Conservation (phyloP, 371 early-diverging fungal genomes). For the Mortierella sp. region DNA sequence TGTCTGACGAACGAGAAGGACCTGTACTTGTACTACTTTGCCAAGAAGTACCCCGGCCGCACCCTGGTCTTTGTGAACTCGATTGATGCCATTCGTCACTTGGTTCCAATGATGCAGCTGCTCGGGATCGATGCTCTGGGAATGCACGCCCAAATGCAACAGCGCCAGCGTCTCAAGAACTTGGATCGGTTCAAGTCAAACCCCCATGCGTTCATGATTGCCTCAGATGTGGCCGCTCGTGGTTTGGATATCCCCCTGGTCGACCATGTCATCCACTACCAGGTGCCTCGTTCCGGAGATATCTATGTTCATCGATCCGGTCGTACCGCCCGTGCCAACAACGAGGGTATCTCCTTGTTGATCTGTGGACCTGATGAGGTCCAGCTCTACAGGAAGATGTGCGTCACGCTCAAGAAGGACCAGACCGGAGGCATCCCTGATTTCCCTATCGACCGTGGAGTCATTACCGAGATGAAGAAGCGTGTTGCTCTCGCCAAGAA, state of each 20-base stretch:
- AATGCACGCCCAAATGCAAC: constrained; percentile 96
- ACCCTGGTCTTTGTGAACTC: constrained; percentile 96
- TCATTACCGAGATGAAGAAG: constrained; percentile 74
- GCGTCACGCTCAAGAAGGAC: constrained; percentile 79
- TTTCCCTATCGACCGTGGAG: constrained; percentile 77
- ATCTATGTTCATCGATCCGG: constrained; percentile 92
- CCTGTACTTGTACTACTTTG: constrained; percentile 87
- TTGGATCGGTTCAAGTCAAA: constrained; percentile 89
- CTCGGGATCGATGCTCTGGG: constrained; percentile 78
- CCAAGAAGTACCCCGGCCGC: constrained; percentile 88
- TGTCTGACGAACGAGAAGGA: constrained; percentile 92
- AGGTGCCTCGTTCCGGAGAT: constrained; percentile 87
- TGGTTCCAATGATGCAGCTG: constrained; percentile 85
- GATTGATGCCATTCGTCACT: constrained; percentile 90
- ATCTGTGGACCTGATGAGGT: constrained; percentile 90
- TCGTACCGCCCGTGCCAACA: constrained; percentile 90
- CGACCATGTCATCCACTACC: constrained; percentile 91
- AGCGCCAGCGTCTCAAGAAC: constrained; percentile 93
- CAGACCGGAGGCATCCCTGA: constrained; percentile 70
- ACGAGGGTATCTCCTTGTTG: constrained; percentile 86
- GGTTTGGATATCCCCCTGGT: constrained; percentile 91
- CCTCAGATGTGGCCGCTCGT: constrained; percentile 93
- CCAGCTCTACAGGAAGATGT: constrained; percentile 82
- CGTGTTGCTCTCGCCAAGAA: constrained; percentile 83
- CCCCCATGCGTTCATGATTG: constrained; percentile 80